Evolutionary conservation across 306 rosid genomes (phyloP), one percentile per base, ranked within the genome.

Genomic region (Acmispon strigosus): DNA sequence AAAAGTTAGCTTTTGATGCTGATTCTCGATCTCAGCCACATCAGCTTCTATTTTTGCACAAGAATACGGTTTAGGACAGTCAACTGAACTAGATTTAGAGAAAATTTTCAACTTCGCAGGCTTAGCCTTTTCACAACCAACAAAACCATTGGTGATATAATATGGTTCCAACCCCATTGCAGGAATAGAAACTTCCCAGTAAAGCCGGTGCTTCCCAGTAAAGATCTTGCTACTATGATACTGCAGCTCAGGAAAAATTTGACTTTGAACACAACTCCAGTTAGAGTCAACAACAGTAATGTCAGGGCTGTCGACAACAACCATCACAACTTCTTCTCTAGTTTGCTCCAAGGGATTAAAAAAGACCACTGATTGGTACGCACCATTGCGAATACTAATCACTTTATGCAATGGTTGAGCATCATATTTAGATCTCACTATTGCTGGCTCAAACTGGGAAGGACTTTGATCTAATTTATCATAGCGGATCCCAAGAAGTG

Each of bases 241-340:
- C 81, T 79, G 96, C 72, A 91, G 69, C 78, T 94, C 95, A 3
- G 99, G 99, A 41, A 87, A 89, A 77, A 91, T 62, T 82, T 94
- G 99, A 82, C 99, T 91, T 58, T 71, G 80, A 67, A 94, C 76
- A 73, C 99, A 94, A 42, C 72, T 79, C 95, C 88, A 86, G 80
- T 89, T 88, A 16, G 89, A 78, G 75, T 91, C 90, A 71, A 91
- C 77, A 74, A 94, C 96, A 27, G 90, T 69, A 74, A 94, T 73
- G 71, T 91, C 96, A 7, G 92, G 89, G 54, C 86, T 76, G 74
- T 84, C 86, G 42, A 94, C 96, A 79, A 90, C 74, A 34, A 86
- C 80, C 96, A 94, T 85, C 59, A 84, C 96, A 68, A 94, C 85
- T 78, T 94, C 99, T 76, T 87, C 92, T 69, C 99, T 89, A 70